Evolutionary conservation across 2,329 filamentous ascomycete genomes (phyloP), one percentile per base, ranked within the genome.

Genomic region (Aciculosporium take): DNA sequence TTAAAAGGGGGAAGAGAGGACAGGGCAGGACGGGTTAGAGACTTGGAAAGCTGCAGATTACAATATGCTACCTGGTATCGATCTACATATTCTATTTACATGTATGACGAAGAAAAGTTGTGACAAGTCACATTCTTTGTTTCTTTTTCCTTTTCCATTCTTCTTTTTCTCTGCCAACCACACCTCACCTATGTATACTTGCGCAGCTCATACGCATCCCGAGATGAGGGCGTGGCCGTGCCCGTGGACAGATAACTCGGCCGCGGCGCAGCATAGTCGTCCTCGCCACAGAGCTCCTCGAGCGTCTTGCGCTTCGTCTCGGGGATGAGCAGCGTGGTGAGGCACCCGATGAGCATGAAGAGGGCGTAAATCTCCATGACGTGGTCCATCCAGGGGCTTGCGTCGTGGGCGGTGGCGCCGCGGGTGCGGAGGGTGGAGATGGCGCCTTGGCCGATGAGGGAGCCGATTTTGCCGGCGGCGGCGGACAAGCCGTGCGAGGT

Each of bases 231-330:
- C n/a, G 25, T 37, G 9, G 27, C 17, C n/a, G 34, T 18, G 15
- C 37, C 33, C 8, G 38, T 37, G 17, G 15, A 15, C 27, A 8
- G 8, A 8, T 38, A 31, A 18, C 20, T 15, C 5, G n/a, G 38
- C 35, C 41, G 43, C 8, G 13, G 32, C 15, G 39, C 39, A 17
- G 55, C 51, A 30, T 56, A 60, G 46, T 59, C 56, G 21, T 60
- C 56, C 48, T 62, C 59, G 21, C 58, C 58, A 7, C 51, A 53
- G 9, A 84, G 65, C 57, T 78, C 69, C 57, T 84, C 83, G 25
- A 88, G 70, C 1, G 81, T 83, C 68, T 79, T 79, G 44, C 79
- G 67, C 65, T 81, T 84, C 17, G 79, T 85, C 67, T 85, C 82
- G 7, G 79, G 79, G 45, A 85, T 83, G 44, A 84, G 63, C 1